Evolutionary conservation across 2,329 filamentous ascomycete species (phyloP).

Genomic region (Parascedosporium putredinis): DNA sequence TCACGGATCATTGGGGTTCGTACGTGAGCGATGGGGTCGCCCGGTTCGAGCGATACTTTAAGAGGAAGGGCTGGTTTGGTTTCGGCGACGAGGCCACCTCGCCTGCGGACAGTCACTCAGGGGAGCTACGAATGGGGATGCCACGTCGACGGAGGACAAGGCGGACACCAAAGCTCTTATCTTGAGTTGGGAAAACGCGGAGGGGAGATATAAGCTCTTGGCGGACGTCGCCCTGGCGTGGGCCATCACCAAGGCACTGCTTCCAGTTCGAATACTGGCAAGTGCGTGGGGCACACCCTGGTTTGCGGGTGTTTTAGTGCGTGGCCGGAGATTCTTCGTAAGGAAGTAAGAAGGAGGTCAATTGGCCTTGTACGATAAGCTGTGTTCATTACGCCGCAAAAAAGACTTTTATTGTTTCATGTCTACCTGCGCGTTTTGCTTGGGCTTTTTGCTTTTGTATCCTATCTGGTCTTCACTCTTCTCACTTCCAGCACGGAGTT

Average conservation of each 20-base stretch:
- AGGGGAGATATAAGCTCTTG: slow-evolving; percentile 44
- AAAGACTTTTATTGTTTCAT: not conserved
- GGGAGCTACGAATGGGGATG: not conserved
- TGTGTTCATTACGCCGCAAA: not conserved
- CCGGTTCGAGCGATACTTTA: slow-evolving; percentile 68
- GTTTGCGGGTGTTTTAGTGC: slow-evolving; percentile 64
- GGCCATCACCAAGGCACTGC: slow-evolving; percentile 74
- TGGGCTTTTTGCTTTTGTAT: no score
- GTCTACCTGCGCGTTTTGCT: not conserved
- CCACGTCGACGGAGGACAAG: no score
- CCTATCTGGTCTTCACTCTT: no score
- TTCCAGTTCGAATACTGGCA: slow-evolving; percentile 64
- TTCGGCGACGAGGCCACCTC: slow-evolving; percentile 35
- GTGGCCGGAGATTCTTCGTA: slow-evolving; percentile 19
- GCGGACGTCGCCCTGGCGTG: slow-evolving; percentile 78
- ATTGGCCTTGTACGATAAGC: not conserved
- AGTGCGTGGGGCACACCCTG: slow-evolving; percentile 88
- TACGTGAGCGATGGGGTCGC: slow-evolving; percentile 53
- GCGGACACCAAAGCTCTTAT: slow-evolving; percentile 19
- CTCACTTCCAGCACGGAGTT: not conserved
- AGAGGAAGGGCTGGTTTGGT: slow-evolving; percentile 71
- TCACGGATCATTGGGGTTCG: slow-evolving; percentile 37
- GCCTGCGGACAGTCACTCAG: slow-evolving; percentile 2
- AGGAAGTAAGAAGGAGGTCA: not conserved
- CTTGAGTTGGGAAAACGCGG: slow-evolving; percentile 26